Conservation (phyloP, 2,329 filamentous ascomycete species). For the Aspergillus brunneoviolaceus region DNA sequence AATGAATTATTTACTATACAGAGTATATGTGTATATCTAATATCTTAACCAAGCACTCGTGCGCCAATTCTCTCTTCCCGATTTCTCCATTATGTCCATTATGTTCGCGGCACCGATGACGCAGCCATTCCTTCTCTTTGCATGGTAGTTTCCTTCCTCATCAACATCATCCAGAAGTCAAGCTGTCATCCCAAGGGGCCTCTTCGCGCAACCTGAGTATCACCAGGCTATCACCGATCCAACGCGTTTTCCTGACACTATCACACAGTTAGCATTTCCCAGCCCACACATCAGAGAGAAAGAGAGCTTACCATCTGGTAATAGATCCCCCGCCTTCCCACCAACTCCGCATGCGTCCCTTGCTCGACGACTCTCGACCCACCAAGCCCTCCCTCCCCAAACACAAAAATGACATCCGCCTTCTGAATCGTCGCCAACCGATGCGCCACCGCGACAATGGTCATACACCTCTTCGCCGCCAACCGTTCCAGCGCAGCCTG, state of each 20-base stretch:
- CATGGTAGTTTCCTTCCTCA: no score
- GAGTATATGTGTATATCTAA: no score
- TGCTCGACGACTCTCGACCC: constrained; percentile 55
- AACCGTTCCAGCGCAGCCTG: constrained; percentile 66
- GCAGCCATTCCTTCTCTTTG: no score
- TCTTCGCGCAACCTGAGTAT: no score
- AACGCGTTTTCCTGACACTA: background rate
- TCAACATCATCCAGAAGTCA: no score
- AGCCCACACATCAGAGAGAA: rapidly evolving
- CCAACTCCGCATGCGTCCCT: constrained; percentile 59
- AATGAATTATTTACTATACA: no score
- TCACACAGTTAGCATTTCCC: background rate
- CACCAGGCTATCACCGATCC: background rate
- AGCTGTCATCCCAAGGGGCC: no score
- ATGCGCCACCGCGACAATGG: constrained; percentile 76
- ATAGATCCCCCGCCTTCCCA: constrained; percentile 51
- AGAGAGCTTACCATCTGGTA: constrained; percentile 52
- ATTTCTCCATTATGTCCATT: no score
- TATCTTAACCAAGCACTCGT: no score
- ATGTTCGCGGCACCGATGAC: no score
- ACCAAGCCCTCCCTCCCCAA: constrained; percentile 57
- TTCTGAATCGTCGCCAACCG: constrained; percentile 75
- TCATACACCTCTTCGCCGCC: constrained; percentile 56
- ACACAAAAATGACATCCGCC: constrained; percentile 74
- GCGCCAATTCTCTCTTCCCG: no score